phyloP scores from a whole-genome alignment of 495 filamentous ascomycete species.

The Annulohypoxylon stygium region DNA sequence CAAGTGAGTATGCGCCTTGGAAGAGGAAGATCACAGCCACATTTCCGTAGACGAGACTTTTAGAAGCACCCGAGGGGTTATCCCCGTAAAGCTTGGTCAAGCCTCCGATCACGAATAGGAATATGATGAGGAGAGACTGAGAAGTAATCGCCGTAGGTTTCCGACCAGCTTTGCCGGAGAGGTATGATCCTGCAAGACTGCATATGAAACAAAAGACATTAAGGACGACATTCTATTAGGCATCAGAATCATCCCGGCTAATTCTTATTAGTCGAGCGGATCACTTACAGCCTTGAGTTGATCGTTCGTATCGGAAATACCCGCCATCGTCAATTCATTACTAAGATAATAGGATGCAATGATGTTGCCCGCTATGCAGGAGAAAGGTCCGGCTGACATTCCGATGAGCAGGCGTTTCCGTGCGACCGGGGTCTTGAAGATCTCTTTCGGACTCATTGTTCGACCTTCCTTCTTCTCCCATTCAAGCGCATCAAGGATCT shows the following conservation, averaged over 20 bases:
- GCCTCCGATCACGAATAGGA: conserved; percentile 65
- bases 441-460: conserved; percentile 58
- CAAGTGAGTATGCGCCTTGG: conserved; percentile 64
- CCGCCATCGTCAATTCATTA: conserved; percentile 60
- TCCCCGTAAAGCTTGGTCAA: conserved; percentile 64
- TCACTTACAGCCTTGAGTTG: conserved; percentile 62
- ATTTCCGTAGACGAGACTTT: conserved; percentile 58
- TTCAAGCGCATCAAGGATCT: conserved; percentile 59
- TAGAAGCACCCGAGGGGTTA: conserved; percentile 52
- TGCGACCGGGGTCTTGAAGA: conserved; percentile 56
- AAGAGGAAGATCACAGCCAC: conserved; percentile 59
- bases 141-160: conserved; percentile 60
- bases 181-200: conserved; percentile 55
- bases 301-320: conserved; percentile 56
- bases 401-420: conserved; percentile 62
- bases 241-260: not conserved
- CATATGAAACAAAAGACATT: conserved; percentile 60
- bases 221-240: conserved; percentile 57
- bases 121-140: conserved; percentile 55
- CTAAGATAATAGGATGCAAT: conserved; percentile 66
- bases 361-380: conserved; percentile 64
- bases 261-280: not conserved
- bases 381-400: conserved; percentile 59
- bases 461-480: conserved; percentile 61
- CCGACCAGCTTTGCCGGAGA: conserved; percentile 57